Conservation (phyloP, 2,329 filamentous ascomycete genomes). For the Neospermospora avenae region DNA sequence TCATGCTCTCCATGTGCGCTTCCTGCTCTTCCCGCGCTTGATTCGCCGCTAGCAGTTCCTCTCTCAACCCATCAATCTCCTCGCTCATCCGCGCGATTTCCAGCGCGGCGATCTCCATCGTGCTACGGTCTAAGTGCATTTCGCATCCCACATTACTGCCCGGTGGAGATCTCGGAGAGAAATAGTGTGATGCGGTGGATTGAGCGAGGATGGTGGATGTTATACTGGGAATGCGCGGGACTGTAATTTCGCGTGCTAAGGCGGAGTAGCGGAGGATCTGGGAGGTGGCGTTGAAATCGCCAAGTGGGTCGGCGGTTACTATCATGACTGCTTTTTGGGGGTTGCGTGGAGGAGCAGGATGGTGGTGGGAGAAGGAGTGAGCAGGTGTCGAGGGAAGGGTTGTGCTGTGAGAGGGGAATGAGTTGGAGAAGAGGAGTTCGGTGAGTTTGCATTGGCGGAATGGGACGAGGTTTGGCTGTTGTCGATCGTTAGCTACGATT, state of each 20-base stretch:
- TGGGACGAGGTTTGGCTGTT: constrained; percentile 67
- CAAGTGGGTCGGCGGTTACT: constrained; percentile 86
- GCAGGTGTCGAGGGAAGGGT: constrained; percentile 14
- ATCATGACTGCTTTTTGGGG: constrained; percentile 94
- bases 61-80: constrained; percentile 71
- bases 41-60: constrained; percentile 67
- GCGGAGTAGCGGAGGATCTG: constrained; percentile 95
- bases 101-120: constrained; percentile 76
- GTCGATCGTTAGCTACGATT: constrained; percentile 19
- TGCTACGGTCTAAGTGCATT: constrained; percentile 50
- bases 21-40: constrained; percentile 70
- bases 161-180: constrained; percentile 34
- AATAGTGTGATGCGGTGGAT: constrained; percentile 26
- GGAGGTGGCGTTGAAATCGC: constrained; percentile 94
- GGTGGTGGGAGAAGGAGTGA: constrained; percentile 30
- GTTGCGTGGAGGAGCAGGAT: constrained; percentile 46
- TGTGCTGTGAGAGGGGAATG: constrained; percentile 53
- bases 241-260: constrained; percentile 86
- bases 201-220: constrained; percentile 60
- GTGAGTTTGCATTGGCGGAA: constrained; percentile 84
- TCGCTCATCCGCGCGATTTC: constrained; percentile 77
- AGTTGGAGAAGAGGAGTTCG: constrained; percentile 84
- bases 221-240: constrained; percentile 82
- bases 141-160: constrained; percentile 29
- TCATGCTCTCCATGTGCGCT: constrained; percentile 63